Evolutionary conservation across 2,329 filamentous ascomycete species (phyloP).

Genomic region (Epichloe brachyelytri): DNA sequence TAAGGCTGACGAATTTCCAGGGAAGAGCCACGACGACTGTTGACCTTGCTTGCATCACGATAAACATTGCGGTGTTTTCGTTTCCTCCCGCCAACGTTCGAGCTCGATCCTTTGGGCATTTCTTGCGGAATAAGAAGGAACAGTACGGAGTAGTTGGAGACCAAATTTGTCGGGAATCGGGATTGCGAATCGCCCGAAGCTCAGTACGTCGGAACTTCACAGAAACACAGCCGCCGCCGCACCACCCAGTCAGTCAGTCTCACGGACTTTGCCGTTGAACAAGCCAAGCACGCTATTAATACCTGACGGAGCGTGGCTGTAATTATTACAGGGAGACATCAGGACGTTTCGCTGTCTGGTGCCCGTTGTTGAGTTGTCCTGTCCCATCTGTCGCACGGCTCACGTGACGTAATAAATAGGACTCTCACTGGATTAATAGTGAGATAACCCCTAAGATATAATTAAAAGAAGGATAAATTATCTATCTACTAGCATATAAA

Average conservation of each 20-base stretch:
- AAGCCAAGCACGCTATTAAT: not conserved
- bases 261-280: too few species aligned
- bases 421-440: too few species aligned
- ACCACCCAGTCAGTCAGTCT: not conserved
- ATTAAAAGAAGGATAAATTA: too few species aligned
- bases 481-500: too few species aligned
- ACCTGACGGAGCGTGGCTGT: slow-evolving; percentile 1
- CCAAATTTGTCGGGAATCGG: not conserved
- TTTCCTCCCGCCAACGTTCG: too few species aligned
- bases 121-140: not conserved
- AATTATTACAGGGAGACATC: too few species aligned
- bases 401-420: too few species aligned
- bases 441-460: too few species aligned
- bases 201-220: not conserved
- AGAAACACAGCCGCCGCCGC: not conserved
- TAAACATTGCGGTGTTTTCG: not conserved
- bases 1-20: slow-evolving; percentile 11
- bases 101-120: too few species aligned
- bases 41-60: not conserved
- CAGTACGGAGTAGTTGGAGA: not conserved
- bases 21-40: slow-evolving; percentile 5
- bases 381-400: too few species aligned
- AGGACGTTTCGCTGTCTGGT: too few species aligned
- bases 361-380: too few species aligned
- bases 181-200: not conserved